phyloP scores from a whole-genome alignment of 139 green algal species.

The Tetraselmis chui region DNA sequence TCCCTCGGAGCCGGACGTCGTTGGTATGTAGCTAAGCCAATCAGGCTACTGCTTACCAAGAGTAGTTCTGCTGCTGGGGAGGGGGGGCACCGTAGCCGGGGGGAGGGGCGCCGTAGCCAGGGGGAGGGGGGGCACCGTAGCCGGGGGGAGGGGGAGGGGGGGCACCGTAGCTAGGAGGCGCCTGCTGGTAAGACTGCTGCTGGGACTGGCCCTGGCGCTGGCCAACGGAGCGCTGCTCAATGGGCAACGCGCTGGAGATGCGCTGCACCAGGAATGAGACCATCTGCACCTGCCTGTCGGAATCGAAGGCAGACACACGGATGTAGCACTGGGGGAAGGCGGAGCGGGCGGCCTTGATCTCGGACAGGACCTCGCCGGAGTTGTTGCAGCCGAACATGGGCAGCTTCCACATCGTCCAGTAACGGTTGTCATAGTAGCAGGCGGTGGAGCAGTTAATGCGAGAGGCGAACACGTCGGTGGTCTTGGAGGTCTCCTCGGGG shows the following conservation, averaged over 20 bases:
- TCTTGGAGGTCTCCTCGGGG: slow-evolving; percentile 43
- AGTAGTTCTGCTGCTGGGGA: neutral
- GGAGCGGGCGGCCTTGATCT: slow-evolving; percentile 74
- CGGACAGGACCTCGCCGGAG: slow-evolving; percentile 74
- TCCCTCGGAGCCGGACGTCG: too few relatives aligned
- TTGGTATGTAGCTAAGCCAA: neutral
- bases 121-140: neutral
- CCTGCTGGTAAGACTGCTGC: too few relatives aligned
- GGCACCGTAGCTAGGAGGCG: neutral
- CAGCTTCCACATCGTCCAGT: slow-evolving; percentile 99
- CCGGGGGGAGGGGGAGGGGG: neutral
- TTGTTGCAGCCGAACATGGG: slow-evolving; percentile 99
- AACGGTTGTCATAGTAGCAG: slow-evolving; percentile 86
- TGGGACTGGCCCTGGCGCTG: neutral
- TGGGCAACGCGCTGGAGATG: neutral
- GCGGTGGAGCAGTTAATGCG: slow-evolving; percentile 16
- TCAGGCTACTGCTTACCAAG: neutral
- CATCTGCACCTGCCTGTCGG: slow-evolving; percentile 68
- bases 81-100: neutral
- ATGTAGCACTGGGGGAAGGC: slow-evolving; percentile 92
- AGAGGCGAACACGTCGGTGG: neutral
- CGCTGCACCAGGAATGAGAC: slow-evolving; percentile 59
- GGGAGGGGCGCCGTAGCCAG: neutral
- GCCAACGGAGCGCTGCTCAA: neutral
- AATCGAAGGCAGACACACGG: slow-evolving; percentile 83